A percentile compares a stretch with the other conserved stretches of the same genome.
Evolutionary conservation across 2,329 filamentous ascomycete species (phyloP).

Genomic region (Pseudopyricularia cyperi): DNA sequence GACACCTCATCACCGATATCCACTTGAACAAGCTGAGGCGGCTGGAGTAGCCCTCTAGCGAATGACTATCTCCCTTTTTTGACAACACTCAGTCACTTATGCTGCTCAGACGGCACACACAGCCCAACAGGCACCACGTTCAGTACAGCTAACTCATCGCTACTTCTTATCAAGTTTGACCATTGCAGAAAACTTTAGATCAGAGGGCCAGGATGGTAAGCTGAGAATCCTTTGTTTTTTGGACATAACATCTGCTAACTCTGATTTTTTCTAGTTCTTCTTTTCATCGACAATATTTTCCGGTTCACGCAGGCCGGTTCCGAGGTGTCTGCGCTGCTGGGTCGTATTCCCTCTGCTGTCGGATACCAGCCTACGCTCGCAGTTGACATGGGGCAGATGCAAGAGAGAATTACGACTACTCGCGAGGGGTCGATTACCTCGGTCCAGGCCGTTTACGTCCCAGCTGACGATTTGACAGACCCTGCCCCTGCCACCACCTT

Average conservation of each 20-base stretch:
- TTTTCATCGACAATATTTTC: slow-evolving; percentile 99
- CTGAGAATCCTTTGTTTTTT: too few species aligned
- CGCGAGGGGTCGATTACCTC: slow-evolving; percentile 99
- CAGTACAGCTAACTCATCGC: background rate
- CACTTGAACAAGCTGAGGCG: too few species aligned
- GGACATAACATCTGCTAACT: too few species aligned
- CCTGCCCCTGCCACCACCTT: slow-evolving; percentile 98
- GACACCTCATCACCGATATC: too few species aligned
- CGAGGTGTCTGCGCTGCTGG: slow-evolving; percentile 97
- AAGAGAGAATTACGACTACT: slow-evolving; percentile 99
- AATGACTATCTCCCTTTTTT: too few species aligned
- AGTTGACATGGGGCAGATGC: slow-evolving; percentile 98
- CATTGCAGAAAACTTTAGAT: slow-evolving; percentile 72
- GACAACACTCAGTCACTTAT: too few species aligned
- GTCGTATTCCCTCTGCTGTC: slow-evolving; percentile 99
- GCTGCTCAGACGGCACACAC: background rate
- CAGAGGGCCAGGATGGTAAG: slow-evolving; percentile 72
- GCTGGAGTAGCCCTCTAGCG: too few species aligned
- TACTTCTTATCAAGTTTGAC: slow-evolving; percentile 24
- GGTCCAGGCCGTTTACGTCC: slow-evolving; percentile 99
- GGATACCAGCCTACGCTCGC: slow-evolving; percentile 99
- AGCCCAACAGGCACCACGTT: background rate
- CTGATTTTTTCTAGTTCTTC: slow-evolving; percentile 81
- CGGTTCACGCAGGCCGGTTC: slow-evolving; percentile 99
- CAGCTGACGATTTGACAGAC: slow-evolving; percentile 99